Conservation (phyloP, 179 eudicot species). For the Beta corolliflora region DNA sequence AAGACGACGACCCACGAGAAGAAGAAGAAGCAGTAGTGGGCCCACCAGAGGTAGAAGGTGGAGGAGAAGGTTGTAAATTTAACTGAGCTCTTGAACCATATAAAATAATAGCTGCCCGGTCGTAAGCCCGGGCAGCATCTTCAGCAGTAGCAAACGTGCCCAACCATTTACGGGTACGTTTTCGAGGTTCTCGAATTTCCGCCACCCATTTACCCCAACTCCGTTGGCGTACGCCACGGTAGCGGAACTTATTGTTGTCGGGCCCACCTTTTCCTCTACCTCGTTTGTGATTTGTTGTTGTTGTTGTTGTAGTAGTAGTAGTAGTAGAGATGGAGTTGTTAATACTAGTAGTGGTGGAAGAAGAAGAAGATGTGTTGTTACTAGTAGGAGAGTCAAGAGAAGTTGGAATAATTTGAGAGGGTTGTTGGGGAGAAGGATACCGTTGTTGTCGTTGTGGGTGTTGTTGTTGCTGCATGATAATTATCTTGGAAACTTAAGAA, state of each 20-base stretch:
- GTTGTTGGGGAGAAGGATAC: constrained; percentile 2
- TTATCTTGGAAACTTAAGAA: constrained; percentile 16
- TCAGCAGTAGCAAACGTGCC: constrained; percentile 95
- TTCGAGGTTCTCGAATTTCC: constrained; percentile 88
- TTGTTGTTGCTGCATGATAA: constrained; percentile 30
- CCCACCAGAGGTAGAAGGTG: constrained; percentile 21
- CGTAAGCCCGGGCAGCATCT: constrained; percentile 94
- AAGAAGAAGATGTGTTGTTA: constrained; percentile 13
- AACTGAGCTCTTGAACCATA: constrained; percentile 86
- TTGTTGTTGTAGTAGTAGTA: not conserved
- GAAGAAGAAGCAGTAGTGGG: constrained; percentile 28
- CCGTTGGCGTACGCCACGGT: constrained; percentile 84
- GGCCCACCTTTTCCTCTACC: constrained; percentile 81
- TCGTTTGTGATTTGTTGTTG: constrained; percentile 10
- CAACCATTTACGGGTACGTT: constrained; percentile 81
- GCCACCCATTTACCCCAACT: constrained; percentile 99
- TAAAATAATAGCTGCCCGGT: constrained; percentile 78
- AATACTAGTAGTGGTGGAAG: not conserved
- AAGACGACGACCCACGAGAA: constrained; percentile 34
- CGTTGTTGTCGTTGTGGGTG: constrained; percentile 19
- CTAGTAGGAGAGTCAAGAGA: constrained; percentile 22
- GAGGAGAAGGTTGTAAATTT: constrained; percentile 53
- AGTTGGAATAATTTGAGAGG: not conserved
- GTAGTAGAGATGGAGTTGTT: constrained; percentile 11
- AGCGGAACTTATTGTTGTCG: constrained; percentile 71